Percentiles rank a stretch among this genome's conserved stretches.
These are phyloP conservation scores for Botrytis elliptica DNA, from an alignment of 2,329 filamentous ascomycete species.

Conservation along the genomic window DNA sequence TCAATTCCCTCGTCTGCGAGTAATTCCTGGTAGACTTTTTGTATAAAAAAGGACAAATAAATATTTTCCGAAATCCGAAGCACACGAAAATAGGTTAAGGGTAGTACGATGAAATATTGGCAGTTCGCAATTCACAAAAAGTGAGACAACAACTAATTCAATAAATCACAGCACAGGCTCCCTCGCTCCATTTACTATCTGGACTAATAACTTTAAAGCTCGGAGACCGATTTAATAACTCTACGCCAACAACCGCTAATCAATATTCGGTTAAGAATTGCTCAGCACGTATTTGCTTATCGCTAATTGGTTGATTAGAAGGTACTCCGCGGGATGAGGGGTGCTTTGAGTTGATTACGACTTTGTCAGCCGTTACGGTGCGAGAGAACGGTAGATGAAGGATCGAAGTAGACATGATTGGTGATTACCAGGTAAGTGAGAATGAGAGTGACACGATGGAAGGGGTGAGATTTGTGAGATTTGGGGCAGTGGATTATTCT, in stretches of 20 bases:
- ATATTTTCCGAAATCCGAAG: neutral
- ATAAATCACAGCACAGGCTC: neutral
- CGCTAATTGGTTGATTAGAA: neutral
- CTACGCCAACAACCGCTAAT: neutral
- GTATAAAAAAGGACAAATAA: neutral
- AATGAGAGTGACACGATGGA: neutral
- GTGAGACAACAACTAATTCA: conserved; percentile 2
- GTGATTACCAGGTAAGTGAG: neutral
- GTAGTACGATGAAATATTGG: neutral
- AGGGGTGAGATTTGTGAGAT: neutral
- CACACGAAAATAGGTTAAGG: neutral
- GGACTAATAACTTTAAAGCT: conserved; percentile 1
- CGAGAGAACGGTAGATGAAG: neutral
- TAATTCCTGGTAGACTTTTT: neutral
- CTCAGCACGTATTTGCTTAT: conserved; percentile 4
- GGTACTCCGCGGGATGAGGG: neutral
- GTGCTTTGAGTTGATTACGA: neutral
- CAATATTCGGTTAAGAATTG: neutral
- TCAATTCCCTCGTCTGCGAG: neutral
- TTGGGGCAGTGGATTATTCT: neutral
- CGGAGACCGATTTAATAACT: conserved; percentile 5
- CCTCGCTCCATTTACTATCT: neutral
- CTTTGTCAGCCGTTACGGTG: neutral
- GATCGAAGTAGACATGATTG: neutral
- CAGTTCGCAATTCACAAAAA: neutral